phyloP scores from a whole-genome alignment of 2,329 filamentous ascomycete genomes.

The Diaporthe australafricana region DNA sequence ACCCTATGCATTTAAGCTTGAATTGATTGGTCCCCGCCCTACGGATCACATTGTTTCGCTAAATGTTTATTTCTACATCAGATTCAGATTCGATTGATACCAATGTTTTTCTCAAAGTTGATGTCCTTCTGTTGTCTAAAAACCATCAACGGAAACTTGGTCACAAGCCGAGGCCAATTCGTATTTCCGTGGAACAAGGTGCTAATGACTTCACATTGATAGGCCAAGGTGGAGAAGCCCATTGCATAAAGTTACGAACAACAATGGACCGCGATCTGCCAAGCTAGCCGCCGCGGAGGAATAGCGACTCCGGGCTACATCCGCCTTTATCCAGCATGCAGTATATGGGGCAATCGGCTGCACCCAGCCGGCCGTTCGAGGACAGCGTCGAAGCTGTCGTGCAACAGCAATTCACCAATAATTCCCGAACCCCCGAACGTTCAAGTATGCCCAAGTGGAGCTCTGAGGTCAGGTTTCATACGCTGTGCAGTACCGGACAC shows the following conservation, averaged over 20 bases:
- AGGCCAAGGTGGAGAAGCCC: background rate
- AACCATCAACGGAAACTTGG: background rate
- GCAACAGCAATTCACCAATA: background rate
- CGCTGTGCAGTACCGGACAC: slow-evolving; percentile 5
- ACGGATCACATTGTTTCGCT: background rate
- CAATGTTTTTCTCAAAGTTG: background rate
- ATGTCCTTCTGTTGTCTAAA: no score
- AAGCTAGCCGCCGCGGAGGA: background rate
- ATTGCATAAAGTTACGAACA: background rate
- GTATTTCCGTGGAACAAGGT: background rate
- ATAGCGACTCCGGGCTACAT: background rate
- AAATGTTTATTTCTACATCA: background rate
- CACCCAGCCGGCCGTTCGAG: background rate
- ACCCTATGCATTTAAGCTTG: background rate
- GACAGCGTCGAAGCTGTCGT: background rate
- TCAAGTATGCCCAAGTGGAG: background rate
- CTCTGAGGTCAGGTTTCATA: background rate
- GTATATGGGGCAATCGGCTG: background rate
- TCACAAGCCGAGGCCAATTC: background rate
- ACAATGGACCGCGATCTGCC: background rate
- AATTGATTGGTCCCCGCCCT: background rate
- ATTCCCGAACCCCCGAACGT: slow-evolving; percentile 18
- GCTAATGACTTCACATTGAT: background rate
- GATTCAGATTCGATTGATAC: background rate
- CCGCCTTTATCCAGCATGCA: background rate